Base-by-base conservation (phyloP, 1,284 basidiomycete genomes). In the Apiotrichum porosum region DNA sequence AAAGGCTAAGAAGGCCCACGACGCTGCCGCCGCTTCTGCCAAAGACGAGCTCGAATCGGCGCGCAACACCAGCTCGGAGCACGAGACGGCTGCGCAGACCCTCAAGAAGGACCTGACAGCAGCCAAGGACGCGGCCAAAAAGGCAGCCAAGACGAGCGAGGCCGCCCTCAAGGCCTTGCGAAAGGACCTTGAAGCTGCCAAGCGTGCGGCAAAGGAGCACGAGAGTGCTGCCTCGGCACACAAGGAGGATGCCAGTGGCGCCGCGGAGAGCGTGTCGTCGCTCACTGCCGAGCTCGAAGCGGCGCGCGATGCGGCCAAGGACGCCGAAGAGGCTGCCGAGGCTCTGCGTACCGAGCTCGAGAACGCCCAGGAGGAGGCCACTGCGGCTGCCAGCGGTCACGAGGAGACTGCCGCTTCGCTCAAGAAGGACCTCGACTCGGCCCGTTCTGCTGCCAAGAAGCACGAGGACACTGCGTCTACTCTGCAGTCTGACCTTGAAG, bases 101-200 rank as follows among this genome's bases (percentile, higher is more conserved):
- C 44, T 51, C 3, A 46, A 39, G 41, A 31, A 36, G n/a, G 50
- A 51, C 26, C 44, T 51, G 4, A 41, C 47, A 24, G 40, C 40
- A 4, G 32, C 44, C 26, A 44, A 45, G 37, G 32, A n/a, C 18
- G 31, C 35, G 3, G 30, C 46, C 39, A 49, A 54, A 36, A 36
- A 41, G 40, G 22, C 48, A 10, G 31, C 32, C 22, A 32, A 47
- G 30, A 34, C 38, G 9, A 37, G 44, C n/a, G 37, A 26, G 30
- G 36, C 40, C 13, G 47, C 44, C 6, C 37, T 55, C 40, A 42
- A 40, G 24, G 19, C n/a, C 34, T 13, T 36, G 9, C 36, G 45
- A 30, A 47, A 35, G 19, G 45, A 53, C 17, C 37, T 39, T 13
- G 44, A 45, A 12, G 37, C 30, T 9, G 23, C 28, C 21, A 32